These are phyloP conservation scores for Cordyceps cicadae DNA, from an alignment of 2,329 filamentous ascomycete genomes.

Conservation along the genomic window DNA sequence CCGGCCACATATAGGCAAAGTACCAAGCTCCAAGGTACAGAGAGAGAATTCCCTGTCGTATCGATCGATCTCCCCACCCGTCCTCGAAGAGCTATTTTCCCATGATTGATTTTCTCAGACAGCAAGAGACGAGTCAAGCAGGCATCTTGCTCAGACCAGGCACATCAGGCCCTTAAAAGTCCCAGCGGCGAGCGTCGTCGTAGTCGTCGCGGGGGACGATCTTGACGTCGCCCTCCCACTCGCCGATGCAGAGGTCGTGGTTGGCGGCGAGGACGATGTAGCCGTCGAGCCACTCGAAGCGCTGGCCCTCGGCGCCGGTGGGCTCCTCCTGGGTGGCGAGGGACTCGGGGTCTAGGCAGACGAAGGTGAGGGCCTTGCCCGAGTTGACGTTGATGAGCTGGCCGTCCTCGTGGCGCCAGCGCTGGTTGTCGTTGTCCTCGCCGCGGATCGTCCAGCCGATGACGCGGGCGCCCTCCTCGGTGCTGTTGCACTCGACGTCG, in stretches of 20 bases:
- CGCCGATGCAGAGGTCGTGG: background rate
- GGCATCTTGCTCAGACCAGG: no score
- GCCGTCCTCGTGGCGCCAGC: background rate
- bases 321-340: background rate
- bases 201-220: background rate
- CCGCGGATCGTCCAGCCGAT: background rate
- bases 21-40: no score
- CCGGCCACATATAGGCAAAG: background rate
- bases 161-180: background rate
- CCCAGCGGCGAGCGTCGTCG: background rate
- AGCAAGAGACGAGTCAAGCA: background rate
- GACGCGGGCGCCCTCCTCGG: background rate
- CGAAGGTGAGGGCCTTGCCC: background rate
- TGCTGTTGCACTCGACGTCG: background rate
- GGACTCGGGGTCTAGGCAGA: background rate
- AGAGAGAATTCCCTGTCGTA: no score
- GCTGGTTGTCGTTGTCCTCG: constrained; percentile 2
- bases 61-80: no score
- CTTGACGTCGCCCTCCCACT: background rate
- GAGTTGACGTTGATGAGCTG: constrained; percentile 1
- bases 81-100: background rate
- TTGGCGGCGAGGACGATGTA: background rate
- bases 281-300: background rate
- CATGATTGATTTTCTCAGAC: background rate
- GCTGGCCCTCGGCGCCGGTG: background rate